phyloP scores from a whole-genome alignment of 2,329 filamentous ascomycete genomes.

The Teratosphaeria zuluensis region DNA sequence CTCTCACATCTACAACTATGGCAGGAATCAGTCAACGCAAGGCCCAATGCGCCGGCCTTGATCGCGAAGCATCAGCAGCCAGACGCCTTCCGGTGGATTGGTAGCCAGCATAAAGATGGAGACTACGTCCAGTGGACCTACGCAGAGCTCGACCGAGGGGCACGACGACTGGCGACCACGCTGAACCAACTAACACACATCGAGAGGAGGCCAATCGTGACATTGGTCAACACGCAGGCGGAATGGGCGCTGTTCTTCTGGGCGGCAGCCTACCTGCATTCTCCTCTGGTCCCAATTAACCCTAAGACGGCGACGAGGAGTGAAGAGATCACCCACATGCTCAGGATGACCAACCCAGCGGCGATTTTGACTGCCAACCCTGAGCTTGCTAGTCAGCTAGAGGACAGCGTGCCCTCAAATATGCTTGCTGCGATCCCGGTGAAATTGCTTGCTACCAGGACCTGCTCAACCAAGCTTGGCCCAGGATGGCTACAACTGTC shows the following conservation, averaged over 20 bases:
- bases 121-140: constrained; percentile 23
- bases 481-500: constrained; percentile 18
- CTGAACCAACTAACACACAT: constrained; percentile 22
- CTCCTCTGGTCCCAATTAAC: constrained; percentile 24
- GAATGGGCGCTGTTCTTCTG: constrained; percentile 26
- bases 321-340: constrained; percentile 24
- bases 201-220: constrained; percentile 21
- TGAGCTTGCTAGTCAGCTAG: constrained; percentile 18
- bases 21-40: constrained; percentile 20
- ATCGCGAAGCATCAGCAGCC: constrained; percentile 23
- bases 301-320: constrained; percentile 20
- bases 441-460: constrained; percentile 14
- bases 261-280: constrained; percentile 24
- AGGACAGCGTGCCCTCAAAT: constrained; percentile 18
- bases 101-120: constrained; percentile 17
- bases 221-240: constrained; percentile 24
- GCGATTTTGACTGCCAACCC: constrained; percentile 19
- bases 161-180: constrained; percentile 20
- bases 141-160: constrained; percentile 23
- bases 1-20: constrained; percentile 24
- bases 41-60: constrained; percentile 21
- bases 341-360: constrained; percentile 19
- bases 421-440: constrained; percentile 15
- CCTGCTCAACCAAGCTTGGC: constrained; percentile 9
- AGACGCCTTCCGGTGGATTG: constrained; percentile 21